A percentile compares a stretch with the other conserved stretches of the same genome.
Evolutionary conservation across 305 asterid species (phyloP).

Genomic region (Fraxinus baroniana): DNA sequence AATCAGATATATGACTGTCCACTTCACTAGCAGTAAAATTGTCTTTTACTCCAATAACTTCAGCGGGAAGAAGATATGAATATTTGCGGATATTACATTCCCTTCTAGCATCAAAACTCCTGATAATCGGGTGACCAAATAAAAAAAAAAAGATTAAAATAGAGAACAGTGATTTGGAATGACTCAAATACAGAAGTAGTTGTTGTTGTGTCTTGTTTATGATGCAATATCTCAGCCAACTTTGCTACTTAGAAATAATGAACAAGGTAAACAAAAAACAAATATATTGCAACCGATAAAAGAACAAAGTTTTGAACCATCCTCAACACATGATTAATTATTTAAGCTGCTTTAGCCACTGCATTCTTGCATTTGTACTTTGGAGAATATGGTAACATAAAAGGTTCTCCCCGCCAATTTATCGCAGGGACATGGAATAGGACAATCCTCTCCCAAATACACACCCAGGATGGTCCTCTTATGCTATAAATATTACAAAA

Average conservation of each 20-base stretch:
- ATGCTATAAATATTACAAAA: neutral
- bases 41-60: conserved; percentile 68
- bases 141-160: conserved; percentile 5
- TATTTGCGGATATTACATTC: conserved; percentile 83
- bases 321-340: neutral
- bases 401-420: neutral
- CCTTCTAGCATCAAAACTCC: conserved; percentile 87
- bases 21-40: conserved; percentile 54
- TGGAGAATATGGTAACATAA: neutral
- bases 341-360: neutral
- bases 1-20: conserved; percentile 60
- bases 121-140: conserved; percentile 31
- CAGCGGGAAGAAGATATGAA: conserved; percentile 87
- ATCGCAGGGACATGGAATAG: neutral
- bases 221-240: neutral
- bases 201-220: neutral
- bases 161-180: neutral
- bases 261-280: neutral
- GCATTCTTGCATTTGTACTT: neutral
- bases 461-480: neutral
- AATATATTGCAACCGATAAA: neutral
- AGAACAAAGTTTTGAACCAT: neutral
- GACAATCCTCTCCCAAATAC: neutral
- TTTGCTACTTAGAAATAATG: neutral
- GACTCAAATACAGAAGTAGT: neutral